phyloP scores from a whole-genome alignment of 2,329 filamentous ascomycete genomes.

The Tolypocladium pustulatum region DNA sequence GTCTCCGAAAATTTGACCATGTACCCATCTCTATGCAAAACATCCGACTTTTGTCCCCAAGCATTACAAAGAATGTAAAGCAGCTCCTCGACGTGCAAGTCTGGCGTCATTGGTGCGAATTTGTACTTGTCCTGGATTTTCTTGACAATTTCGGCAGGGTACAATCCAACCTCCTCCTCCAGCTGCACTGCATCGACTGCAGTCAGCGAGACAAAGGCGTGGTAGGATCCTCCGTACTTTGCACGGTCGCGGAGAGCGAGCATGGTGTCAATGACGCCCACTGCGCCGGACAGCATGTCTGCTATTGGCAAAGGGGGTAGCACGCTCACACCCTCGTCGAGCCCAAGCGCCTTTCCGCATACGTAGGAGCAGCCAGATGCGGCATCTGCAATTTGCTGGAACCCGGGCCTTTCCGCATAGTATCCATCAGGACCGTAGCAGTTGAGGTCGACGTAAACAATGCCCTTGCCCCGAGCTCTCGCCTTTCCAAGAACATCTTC shows the following conservation, averaged over 20 bases:
- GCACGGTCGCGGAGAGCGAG: slow-evolving; percentile 21
- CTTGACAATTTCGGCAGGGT: slow-evolving; percentile 9
- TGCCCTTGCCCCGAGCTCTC: slow-evolving; percentile 41
- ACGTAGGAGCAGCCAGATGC: slow-evolving; percentile 22
- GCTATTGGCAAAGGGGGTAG: slow-evolving; percentile 13
- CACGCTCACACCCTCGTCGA: slow-evolving; percentile 14
- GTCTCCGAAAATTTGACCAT: neutral
- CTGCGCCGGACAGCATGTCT: slow-evolving; percentile 23
- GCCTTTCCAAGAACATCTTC: slow-evolving; percentile 33
- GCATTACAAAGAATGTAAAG: neutral
- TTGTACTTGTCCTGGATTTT: slow-evolving; percentile 1
- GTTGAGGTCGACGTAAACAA: slow-evolving; percentile 55
- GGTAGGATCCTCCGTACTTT: slow-evolving; percentile 17
- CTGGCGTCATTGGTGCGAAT: neutral
- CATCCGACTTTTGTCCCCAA: neutral
- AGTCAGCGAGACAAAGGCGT: slow-evolving; percentile 17
- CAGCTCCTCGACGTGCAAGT: neutral
- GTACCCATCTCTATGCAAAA: neutral
- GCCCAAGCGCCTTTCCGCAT: slow-evolving; percentile 14
- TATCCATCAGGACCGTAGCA: slow-evolving; percentile 50
- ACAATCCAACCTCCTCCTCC: slow-evolving; percentile 18
- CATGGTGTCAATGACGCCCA: slow-evolving; percentile 20
- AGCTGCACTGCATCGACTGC: slow-evolving; percentile 16
- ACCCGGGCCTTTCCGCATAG: slow-evolving; percentile 50
- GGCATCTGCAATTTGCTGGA: slow-evolving; percentile 55